Evolutionary conservation across 129 eudicot genomes (phyloP).

Genomic region (Escallonia herrerae): DNA sequence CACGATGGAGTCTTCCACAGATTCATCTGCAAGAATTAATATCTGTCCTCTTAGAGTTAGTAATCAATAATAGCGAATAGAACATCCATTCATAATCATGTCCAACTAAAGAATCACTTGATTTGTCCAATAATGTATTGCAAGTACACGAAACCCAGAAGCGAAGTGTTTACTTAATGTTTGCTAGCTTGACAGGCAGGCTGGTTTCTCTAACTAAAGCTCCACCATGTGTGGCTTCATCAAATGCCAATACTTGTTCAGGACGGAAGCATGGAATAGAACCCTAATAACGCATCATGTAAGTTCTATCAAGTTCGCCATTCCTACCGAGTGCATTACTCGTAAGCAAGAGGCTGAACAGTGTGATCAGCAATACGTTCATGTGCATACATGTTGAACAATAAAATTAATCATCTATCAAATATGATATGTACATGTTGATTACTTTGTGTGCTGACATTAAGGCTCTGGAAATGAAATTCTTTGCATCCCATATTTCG

Average conservation of each 20-base stretch:
- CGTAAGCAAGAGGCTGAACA: background rate
- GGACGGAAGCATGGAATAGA: background rate
- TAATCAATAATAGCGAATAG: conserved; percentile 21
- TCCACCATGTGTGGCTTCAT: background rate
- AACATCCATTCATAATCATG: background rate
- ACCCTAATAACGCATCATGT: background rate
- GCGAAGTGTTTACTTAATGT: no score
- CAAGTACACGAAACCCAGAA: background rate
- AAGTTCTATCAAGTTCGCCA: background rate
- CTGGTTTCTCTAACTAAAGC: background rate
- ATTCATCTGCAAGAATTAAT: conserved; percentile 98
- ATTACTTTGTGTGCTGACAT: no score
- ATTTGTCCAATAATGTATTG: background rate
- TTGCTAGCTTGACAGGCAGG: background rate
- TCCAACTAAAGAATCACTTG: background rate
- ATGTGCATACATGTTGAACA: no score
- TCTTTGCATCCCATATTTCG: no score
- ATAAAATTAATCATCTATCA: no score
- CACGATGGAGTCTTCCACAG: conserved; percentile 90
- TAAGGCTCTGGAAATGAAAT: no score
- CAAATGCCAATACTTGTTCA: background rate
- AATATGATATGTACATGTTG: no score
- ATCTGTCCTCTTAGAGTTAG: conserved; percentile 86
- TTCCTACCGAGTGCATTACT: background rate
- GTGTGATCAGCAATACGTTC: background rate